Evolutionary conservation across 805 yeast genomes (phyloP), one percentile per base, ranked within the genome.

Genomic region (Suhomyces sp.): DNA sequence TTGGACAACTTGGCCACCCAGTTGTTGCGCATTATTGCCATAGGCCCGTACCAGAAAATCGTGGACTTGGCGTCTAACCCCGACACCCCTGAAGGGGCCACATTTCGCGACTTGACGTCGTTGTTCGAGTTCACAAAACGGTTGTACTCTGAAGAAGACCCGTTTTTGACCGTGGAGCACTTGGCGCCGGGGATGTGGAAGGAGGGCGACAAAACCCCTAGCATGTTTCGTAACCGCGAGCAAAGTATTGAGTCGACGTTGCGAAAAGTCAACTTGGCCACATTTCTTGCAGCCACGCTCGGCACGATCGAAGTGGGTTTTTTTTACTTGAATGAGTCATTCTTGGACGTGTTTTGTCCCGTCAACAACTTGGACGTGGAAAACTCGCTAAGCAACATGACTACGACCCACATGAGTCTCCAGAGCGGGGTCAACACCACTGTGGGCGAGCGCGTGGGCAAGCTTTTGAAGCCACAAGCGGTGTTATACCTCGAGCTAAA

Each of bases 261-360:
- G 31, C 83, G 96, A 53, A 88, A 93, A 59, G 88, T 91, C 1
- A 94, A 94, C 60, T 69, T 94, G 56, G 89, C 97, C 0, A 90
- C 97, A 0, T 94, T 90, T 63, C 72, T 91, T 40, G 80, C 91
- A n/a, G 94, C 97, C 0, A 82, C 94, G 1, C 76, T 92, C 53
- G 96, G 97, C 46, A 77, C 89, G 15, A 80, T 87, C 48, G 94
- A 89, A 54, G 86, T 89, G 44, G 98, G 97, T 1, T 90, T 94
- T 66, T 87, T 85, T 69, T 84, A 86, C 62, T 77, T 94, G 57
- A 89, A 94, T 67, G 90, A 88, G 61, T 83, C 87, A 48, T 93
- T 94, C 59, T 71, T 93, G 51, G 92, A 87, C 54, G 88, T 91
- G 1, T 92, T 94, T 64, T 91, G 97, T 60, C 96, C 97, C 0